Evolutionary conservation across 108 stramenopile genomes (phyloP).

Genomic region (Chaetoceros tenuissimus): DNA sequence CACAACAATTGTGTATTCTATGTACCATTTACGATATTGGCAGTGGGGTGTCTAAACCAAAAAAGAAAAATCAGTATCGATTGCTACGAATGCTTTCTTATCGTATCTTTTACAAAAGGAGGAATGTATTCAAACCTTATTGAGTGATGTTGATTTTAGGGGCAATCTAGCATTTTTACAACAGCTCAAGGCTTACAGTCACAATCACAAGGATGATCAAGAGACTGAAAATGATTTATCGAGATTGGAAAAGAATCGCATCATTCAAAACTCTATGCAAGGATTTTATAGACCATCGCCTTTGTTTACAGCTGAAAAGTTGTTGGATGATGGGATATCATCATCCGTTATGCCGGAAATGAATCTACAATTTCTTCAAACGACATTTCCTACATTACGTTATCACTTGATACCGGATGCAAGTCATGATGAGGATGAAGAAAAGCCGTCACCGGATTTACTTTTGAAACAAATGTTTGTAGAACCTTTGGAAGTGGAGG

Average conservation of each 20-base stretch:
- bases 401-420: conserved; percentile 6
- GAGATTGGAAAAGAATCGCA: background rate
- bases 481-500: conserved; percentile 16
- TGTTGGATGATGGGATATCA: background rate
- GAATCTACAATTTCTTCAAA: background rate
- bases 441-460: background rate
- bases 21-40: background rate
- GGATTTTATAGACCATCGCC: conserved; percentile 42
- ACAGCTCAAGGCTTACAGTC: too few species aligned
- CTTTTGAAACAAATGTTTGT: background rate
- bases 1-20: background rate
- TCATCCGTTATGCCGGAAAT: background rate
- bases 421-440: conserved; percentile 17
- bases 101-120: background rate
- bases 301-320: conserved; percentile 3
- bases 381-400: background rate
- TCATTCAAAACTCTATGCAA: conserved; percentile 7
- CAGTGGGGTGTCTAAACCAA: background rate
- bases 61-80: background rate
- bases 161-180: background rate
- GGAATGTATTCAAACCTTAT: background rate
- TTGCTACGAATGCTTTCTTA: background rate
- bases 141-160: background rate
- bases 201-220: background rate
- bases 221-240: background rate